Evolutionary conservation across 495 filamentous ascomycete species (phyloP).

Genomic region (Lophiotrema nucula): DNA sequence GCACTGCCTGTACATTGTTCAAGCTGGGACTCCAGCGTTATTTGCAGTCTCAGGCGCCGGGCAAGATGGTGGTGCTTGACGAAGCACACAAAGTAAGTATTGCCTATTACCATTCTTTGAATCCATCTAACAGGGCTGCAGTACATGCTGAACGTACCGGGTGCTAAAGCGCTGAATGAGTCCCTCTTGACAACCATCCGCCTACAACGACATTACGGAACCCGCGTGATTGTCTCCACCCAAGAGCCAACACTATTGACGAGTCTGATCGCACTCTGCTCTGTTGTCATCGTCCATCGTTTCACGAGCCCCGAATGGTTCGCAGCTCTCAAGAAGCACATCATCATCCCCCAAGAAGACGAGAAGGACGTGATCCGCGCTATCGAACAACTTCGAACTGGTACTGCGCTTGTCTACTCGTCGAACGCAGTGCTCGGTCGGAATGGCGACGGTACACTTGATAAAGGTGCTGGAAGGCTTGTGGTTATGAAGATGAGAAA

Average conservation of each 20-base stretch:
- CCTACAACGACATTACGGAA: constrained; percentile 67
- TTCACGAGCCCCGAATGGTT: constrained; percentile 74
- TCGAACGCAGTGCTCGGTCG: constrained; percentile 7
- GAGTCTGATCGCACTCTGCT: constrained; percentile 66
- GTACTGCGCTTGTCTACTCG: constrained; percentile 9
- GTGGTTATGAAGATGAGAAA: constrained; percentile 2
- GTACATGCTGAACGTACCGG: constrained; percentile 53
- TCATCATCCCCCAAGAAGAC: constrained; percentile 39
- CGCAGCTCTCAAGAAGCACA: constrained; percentile 55
- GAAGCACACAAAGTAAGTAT: constrained; percentile 60
- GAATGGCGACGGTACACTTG: constrained; percentile 3
- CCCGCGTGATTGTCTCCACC: constrained; percentile 68
- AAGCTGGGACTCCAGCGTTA: constrained; percentile 52
- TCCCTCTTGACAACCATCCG: constrained; percentile 63
- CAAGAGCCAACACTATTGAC: constrained; percentile 78
- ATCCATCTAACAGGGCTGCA: constrained; percentile 23
- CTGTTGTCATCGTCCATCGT: constrained; percentile 68
- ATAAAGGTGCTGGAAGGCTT: constrained; percentile 15
- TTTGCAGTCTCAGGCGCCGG: constrained; percentile 26
- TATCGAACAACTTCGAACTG: constrained; percentile 15
- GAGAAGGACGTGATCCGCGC: constrained; percentile 7
- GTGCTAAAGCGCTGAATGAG: constrained; percentile 58
- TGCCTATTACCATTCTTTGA: neutral
- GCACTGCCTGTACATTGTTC: constrained; percentile 67
- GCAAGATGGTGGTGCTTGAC: constrained; percentile 58